Conservation (phyloP, 441 rosid species). For the Eutrema salsugineum region DNA sequence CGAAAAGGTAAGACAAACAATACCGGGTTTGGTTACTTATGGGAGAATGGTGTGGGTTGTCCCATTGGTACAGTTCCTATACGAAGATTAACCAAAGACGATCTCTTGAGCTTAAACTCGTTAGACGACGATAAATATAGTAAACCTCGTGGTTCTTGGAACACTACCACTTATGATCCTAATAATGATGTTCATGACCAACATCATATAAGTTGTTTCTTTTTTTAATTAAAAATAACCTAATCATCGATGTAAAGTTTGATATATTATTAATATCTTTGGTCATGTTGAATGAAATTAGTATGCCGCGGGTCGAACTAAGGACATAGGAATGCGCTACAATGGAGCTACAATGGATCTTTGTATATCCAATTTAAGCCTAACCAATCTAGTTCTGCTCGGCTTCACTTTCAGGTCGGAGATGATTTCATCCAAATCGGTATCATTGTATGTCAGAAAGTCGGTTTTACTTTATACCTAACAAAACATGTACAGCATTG, state of each 20-base stretch:
- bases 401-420: neutral
- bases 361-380: neutral
- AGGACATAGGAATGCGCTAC: neutral
- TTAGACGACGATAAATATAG: neutral
- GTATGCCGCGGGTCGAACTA: conserved; percentile 4
- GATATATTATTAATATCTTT: neutral
- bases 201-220: conserved; percentile 12
- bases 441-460: neutral
- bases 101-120: neutral
- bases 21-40: conserved; percentile 6
- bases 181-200: neutral
- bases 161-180: neutral
- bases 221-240: neutral
- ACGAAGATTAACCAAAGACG: neutral
- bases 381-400: neutral
- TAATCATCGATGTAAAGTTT: neutral
- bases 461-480: too few relatives aligned
- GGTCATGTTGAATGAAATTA: neutral
- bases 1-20: neutral
- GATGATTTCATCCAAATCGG: neutral
- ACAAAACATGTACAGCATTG: too few relatives aligned
- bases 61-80: too few relatives aligned
- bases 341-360: conserved; percentile 5
- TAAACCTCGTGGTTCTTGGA: conserved; percentile 1
- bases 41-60: too few relatives aligned